A percentile compares a stretch with the other conserved stretches of the same genome.
Conservation (phyloP, 257 asterid species). For the Solanum piurae region DNA sequence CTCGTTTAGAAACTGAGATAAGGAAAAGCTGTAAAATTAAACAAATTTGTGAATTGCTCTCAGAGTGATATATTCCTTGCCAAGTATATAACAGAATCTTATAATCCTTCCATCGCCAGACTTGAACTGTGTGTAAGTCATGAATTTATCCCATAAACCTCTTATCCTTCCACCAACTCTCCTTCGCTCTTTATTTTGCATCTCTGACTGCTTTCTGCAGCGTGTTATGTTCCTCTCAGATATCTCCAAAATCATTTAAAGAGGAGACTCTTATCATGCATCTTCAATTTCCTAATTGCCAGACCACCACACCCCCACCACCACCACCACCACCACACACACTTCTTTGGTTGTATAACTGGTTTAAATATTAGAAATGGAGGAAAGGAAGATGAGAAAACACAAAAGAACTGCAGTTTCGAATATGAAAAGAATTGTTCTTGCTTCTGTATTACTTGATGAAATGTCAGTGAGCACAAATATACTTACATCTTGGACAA, state of each 20-base stretch:
- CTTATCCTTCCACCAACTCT: background rate
- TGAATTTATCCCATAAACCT: background rate
- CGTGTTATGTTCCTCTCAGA: background rate
- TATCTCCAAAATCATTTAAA: background rate
- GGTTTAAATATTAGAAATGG: background rate
- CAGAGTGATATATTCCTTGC: background rate
- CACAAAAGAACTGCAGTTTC: background rate
- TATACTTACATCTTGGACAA: constrained; percentile 33
- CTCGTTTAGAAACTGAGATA: background rate
- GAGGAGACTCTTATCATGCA: background rate
- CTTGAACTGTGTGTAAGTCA: background rate
- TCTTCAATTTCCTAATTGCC: background rate
- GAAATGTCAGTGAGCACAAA: background rate
- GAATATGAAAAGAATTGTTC: background rate
- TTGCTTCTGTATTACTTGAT: background rate
- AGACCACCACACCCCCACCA: background rate
- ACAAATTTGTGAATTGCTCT: background rate
- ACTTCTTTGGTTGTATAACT: background rate
- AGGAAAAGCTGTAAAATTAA: background rate
- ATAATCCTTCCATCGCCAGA: background rate
- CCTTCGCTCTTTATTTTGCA: background rate
- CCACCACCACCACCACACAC: background rate
- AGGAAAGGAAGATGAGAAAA: background rate
- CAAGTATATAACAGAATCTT: background rate
- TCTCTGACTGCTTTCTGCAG: background rate